phyloP scores from a whole-genome alignment of 2,329 filamentous ascomycete genomes.

The Chaetomiaceae sp. region DNA sequence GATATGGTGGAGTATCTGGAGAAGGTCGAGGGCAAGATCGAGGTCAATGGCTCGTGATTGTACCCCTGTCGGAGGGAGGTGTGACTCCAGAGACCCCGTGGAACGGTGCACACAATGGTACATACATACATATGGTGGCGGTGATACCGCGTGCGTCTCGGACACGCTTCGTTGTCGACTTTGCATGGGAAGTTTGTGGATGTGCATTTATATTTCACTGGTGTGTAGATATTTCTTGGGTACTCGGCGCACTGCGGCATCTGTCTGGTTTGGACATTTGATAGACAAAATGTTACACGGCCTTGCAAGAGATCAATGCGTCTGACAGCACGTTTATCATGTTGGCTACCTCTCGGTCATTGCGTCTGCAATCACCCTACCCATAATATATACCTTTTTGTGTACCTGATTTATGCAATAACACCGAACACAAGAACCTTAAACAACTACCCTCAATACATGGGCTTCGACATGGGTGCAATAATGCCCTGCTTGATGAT shows the following conservation, averaged over 20 bases:
- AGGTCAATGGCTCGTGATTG: constrained; percentile 38
- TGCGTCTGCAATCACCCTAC: no score
- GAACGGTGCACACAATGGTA: background rate
- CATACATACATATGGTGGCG: background rate
- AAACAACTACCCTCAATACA: constrained; percentile 21
- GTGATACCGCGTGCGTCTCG: background rate
- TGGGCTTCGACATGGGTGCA: constrained; percentile 78
- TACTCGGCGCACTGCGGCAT: constrained; percentile 4
- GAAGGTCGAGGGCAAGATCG: constrained; percentile 62
- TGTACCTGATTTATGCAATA: constrained; percentile 8
- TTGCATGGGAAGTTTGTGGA: background rate
- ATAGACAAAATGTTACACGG: constrained; percentile 3
- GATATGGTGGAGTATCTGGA: constrained; percentile 78
- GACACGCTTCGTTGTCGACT: background rate
- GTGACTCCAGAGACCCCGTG: no score
- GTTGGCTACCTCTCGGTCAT: no score
- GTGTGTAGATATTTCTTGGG: constrained; percentile 4
- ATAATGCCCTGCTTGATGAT: constrained; percentile 90
- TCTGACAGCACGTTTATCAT: no score
- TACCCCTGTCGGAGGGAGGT: background rate
- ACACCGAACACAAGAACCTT: background rate
- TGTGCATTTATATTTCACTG: background rate
- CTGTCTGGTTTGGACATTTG: background rate
- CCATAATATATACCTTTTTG: no score
- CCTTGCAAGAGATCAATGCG: background rate